Evolutionary conservation across 2,329 filamentous ascomycete genomes (phyloP).

Genomic region (Westerdykella ornata): DNA sequence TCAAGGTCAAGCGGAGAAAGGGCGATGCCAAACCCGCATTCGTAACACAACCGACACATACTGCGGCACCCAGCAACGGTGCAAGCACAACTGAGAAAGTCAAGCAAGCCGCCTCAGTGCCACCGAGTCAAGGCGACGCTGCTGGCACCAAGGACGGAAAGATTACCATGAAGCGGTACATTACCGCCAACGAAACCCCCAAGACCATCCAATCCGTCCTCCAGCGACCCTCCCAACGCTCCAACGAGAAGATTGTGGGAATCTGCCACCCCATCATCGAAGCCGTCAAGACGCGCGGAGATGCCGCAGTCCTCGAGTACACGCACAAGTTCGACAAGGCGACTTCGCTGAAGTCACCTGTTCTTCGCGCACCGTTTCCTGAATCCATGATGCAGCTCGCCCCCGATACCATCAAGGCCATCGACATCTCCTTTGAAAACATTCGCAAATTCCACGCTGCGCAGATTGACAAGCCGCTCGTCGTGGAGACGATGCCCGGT

Average conservation of each 20-base stretch:
- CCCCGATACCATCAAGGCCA: constrained; percentile 80
- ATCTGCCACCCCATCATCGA: constrained; percentile 90
- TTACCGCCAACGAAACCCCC: constrained; percentile 58
- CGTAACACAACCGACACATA: constrained; percentile 63
- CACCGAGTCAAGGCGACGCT: constrained; percentile 48
- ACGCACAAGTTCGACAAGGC: constrained; percentile 98
- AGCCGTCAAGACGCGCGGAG: constrained; percentile 74
- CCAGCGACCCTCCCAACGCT: constrained; percentile 86
- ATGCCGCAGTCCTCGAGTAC: constrained; percentile 82
- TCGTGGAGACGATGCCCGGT: constrained; percentile 96
- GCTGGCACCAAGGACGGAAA: constrained; percentile 48
- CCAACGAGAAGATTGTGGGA: constrained; percentile 85
- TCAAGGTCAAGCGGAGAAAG: constrained; percentile 88
- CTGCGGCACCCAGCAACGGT: constrained; percentile 16
- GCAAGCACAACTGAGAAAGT: constrained; percentile 36
- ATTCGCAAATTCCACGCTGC: constrained; percentile 91
- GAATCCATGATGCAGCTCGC: constrained; percentile 76
- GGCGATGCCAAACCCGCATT: constrained; percentile 94
- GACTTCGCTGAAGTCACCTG: constrained; percentile 79
- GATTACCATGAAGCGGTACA: constrained; percentile 77
- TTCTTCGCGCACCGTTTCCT: constrained; percentile 84
- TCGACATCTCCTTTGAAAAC: constrained; percentile 89
- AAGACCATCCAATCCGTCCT: constrained; percentile 66
- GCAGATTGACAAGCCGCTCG: constrained; percentile 74
- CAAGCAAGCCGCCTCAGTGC: constrained; percentile 49